A percentile compares a stretch with the other conserved stretches of the same genome.
These are phyloP conservation scores for Stereum hirsutum DNA, from an alignment of 1,284 basidiomycete species.

Conservation along the genomic window DNA sequence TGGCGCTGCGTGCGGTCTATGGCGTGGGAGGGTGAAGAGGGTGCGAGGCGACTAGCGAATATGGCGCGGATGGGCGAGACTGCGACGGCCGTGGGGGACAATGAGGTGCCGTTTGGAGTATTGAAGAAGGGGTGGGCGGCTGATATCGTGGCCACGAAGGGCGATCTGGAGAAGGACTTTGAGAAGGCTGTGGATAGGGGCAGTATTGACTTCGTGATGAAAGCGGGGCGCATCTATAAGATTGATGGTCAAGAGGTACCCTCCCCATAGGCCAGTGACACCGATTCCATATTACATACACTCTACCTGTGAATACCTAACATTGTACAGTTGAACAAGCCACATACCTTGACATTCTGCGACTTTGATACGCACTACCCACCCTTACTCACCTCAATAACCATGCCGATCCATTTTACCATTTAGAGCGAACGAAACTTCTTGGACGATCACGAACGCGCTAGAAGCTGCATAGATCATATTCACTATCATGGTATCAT, in stretches of 20 bases:
- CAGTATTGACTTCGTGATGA: constrained; percentile 49
- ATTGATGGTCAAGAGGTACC: constrained; percentile 21
- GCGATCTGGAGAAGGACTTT: constrained; percentile 41
- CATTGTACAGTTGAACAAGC: not conserved
- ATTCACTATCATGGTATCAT: too few species aligned
- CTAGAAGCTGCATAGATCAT: too few species aligned
- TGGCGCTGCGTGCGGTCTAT: constrained; percentile 46
- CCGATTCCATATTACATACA: too few species aligned
- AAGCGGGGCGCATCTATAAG: constrained; percentile 43
- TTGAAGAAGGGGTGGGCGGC: constrained; percentile 45
- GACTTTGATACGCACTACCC: too few species aligned
- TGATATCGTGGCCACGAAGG: constrained; percentile 44
- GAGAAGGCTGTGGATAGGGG: constrained; percentile 32
- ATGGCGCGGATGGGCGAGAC: constrained; percentile 22
- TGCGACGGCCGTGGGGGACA: constrained; percentile 30
- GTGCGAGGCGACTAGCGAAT: constrained; percentile 21
- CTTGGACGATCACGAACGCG: too few species aligned
- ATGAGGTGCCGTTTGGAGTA: constrained; percentile 49
- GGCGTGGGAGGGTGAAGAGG: constrained; percentile 37
- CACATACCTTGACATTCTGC: not conserved
- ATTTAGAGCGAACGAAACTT: too few species aligned
- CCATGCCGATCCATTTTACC: too few species aligned
- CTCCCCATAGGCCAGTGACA: not conserved
- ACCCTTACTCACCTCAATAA: too few species aligned
- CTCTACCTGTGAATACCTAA: not conserved